Evolutionary conservation across 768 basidiomycete genomes (phyloP), one percentile per base, ranked within the genome.

Genomic region (Pulveroboletus sp.): DNA sequence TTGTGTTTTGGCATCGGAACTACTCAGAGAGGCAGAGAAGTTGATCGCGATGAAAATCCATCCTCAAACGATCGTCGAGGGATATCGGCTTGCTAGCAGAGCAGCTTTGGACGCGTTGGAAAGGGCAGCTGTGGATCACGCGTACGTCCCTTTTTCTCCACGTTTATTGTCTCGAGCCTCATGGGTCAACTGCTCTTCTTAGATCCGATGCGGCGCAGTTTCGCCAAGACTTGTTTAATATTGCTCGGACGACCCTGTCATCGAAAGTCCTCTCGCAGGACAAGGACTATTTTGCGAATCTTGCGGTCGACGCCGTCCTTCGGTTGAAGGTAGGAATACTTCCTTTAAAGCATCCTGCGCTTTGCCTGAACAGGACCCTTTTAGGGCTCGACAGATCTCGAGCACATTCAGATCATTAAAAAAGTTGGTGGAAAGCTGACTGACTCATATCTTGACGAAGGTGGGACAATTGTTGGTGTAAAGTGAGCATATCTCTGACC

Each of bases 341-440:
- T 37, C 8, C 18, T 33, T 39, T 36, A 24, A 13, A 10, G 5
- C 24, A 21, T 43, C 15, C 38, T 15, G 33, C 14, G 8, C 21
- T 49, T 42, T 37, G n/a, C 21, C 33, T 55, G 42, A 58, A 39
- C 28, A 7, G 33, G n/a, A 2, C n/a, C 33, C 8, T 14, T 43
- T 7, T 60, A 93, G 88, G 96, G 96, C 33, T 96, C 93, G 33
- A 93, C 90, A 44, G 88, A 98, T 71, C 76, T 99, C 31, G 95
- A 99, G 58, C 93, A 97, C 68, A 97, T 99, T 57, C 95, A 99
- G 71, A 86, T 98, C 68, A 99, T 98, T 76, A 99, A 99, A 80
- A 97, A 97, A 72, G 91, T 90, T n/a, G 95, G 95, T 50, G 95
- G 95, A 44, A 99, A 97, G 74, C 78, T 99, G 60, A 95, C 93